These are phyloP conservation scores for Ceratocystis ficicola DNA, from an alignment of 2,329 filamentous ascomycete species.

Conservation along the genomic window DNA sequence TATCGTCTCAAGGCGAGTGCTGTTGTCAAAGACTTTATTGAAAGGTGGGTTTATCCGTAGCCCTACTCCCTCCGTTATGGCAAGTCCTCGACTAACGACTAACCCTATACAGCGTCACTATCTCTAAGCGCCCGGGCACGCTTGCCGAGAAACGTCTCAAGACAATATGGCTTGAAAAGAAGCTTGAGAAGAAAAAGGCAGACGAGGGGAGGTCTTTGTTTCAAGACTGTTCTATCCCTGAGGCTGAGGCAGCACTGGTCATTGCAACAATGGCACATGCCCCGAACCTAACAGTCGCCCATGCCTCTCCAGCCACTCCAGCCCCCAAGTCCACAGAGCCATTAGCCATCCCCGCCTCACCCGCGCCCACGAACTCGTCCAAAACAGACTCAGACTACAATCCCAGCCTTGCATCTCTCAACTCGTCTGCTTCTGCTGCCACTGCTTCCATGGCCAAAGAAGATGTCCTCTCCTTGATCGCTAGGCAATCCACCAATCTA, in stretches of 20 bases:
- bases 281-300: neutral
- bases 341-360: constrained; percentile 16
- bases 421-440: neutral
- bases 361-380: constrained; percentile 17
- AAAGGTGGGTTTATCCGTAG: constrained; percentile 25
- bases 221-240: neutral
- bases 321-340: constrained; percentile 2
- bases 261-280: constrained; percentile 3
- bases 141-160: constrained; percentile 15
- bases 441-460: constrained; percentile 24
- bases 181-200: neutral
- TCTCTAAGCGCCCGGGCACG: constrained; percentile 13
- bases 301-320: constrained; percentile 1
- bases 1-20: constrained; percentile 53
- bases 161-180: neutral
- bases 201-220: neutral
- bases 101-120: neutral
- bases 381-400: constrained; percentile 19
- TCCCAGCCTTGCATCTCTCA: neutral
- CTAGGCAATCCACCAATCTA: constrained; percentile 36
- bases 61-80: neutral
- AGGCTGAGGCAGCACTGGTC: constrained; percentile 15
- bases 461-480: constrained; percentile 37
- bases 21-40: constrained; percentile 61
- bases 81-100: neutral